phyloP scores from a whole-genome alignment of 2,329 filamentous ascomycete genomes.

The Fusarium verticillioides region DNA sequence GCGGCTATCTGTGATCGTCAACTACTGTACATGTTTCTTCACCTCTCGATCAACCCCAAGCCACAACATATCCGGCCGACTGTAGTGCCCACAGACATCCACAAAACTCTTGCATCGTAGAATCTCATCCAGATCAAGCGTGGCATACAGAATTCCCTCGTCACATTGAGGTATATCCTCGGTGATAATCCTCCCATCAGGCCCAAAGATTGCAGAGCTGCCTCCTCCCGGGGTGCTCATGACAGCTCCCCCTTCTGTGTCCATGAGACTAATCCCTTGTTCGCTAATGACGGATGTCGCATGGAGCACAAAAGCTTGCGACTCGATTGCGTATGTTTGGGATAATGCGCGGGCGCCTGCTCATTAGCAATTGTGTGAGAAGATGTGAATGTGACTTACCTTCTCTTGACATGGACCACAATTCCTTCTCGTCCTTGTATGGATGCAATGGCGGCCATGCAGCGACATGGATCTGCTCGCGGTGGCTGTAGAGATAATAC shows the following conservation, averaged over 20 bases:
- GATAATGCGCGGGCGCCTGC: not conserved
- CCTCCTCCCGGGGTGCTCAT: not conserved
- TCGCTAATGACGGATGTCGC: not conserved
- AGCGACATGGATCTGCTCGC: slow-evolving; percentile 16
- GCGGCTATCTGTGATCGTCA: no score
- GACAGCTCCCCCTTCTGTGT: not conserved
- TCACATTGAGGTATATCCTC: not conserved
- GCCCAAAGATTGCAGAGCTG: not conserved
- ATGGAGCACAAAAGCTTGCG: not conserved
- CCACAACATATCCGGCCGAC: slow-evolving; percentile 52
- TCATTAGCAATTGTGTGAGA: fast-evolving
- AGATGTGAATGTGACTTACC: slow-evolving; percentile 20
- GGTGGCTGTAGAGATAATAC: slow-evolving; percentile 6
- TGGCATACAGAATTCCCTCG: slow-evolving; percentile 61
- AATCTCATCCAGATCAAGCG: slow-evolving; percentile 57
- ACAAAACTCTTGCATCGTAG: slow-evolving; percentile 52
- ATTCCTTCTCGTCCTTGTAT: not conserved
- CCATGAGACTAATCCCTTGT: not conserved
- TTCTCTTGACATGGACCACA: slow-evolving; percentile 44
- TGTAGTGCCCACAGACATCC: slow-evolving; percentile 49
- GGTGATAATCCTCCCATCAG: not conserved
- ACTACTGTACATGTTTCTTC: not conserved
- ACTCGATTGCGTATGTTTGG: not conserved
- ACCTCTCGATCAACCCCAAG: slow-evolving; percentile 34
- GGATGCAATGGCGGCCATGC: slow-evolving; percentile 8